Conservation (phyloP, 78 protist genomes). For the Chrysochromulina parva region DNA sequence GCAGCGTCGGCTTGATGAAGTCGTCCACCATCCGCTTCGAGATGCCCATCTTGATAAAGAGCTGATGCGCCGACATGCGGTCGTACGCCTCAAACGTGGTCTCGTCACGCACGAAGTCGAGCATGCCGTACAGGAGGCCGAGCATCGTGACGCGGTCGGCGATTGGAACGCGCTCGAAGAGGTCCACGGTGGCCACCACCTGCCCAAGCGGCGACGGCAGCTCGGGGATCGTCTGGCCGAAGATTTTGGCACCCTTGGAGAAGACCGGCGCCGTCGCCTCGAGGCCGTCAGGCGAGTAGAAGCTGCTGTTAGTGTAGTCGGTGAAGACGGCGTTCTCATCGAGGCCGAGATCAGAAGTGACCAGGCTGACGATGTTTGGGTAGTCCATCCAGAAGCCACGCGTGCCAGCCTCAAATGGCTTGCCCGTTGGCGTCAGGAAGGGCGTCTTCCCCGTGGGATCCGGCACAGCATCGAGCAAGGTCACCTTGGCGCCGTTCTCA, state of each 20-base stretch:
- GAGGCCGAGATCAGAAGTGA: not conserved
- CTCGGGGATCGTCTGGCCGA: not conserved
- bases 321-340: slow-evolving; percentile 7
- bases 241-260: not conserved
- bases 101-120: slow-evolving; percentile 38
- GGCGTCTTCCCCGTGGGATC: slow-evolving; percentile 42
- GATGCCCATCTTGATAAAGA: slow-evolving; percentile 33
- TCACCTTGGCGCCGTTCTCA: slow-evolving; percentile 15
- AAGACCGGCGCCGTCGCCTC: slow-evolving; percentile 58
- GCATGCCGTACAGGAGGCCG: slow-evolving; percentile 35
- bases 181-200: slow-evolving; percentile 28
- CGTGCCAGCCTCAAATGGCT: slow-evolving; percentile 38
- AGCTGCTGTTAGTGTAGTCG: slow-evolving; percentile 12
- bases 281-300: slow-evolving; percentile 14
- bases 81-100: slow-evolving; percentile 37
- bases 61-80: slow-evolving; percentile 51
- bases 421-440: slow-evolving; percentile 25
- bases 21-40: slow-evolving; percentile 27
- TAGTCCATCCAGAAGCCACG: slow-evolving; percentile 53
- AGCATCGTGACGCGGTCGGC: not conserved
- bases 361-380: slow-evolving; percentile 40
- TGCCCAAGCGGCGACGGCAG: slow-evolving; percentile 55
- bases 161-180: slow-evolving; percentile 45
- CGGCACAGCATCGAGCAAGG: not conserved
- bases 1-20: slow-evolving; percentile 37